Conservation (phyloP, 495 filamentous ascomycete genomes). For the Penicillium bialowiezense region DNA sequence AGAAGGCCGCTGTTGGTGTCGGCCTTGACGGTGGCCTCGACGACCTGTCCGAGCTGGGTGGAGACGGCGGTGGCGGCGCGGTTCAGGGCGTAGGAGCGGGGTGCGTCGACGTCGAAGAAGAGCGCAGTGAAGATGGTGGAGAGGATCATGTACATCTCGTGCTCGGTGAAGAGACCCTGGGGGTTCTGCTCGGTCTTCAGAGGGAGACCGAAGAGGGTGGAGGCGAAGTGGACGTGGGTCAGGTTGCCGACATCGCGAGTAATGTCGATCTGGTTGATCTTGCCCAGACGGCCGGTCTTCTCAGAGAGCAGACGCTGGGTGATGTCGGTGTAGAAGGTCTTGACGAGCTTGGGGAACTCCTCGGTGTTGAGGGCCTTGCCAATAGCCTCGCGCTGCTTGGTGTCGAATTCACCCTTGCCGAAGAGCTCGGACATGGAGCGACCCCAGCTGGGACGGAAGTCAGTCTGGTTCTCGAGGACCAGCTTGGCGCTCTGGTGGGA, state of each 20-base stretch:
- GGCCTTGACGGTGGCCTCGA: slow-evolving; percentile 65
- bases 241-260: slow-evolving; percentile 75
- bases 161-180: slow-evolving; percentile 70
- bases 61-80: slow-evolving; percentile 61
- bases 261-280: slow-evolving; percentile 68
- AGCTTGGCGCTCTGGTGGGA: slow-evolving; percentile 62
- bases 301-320: slow-evolving; percentile 63
- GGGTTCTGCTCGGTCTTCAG: slow-evolving; percentile 67
- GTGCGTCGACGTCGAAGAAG: slow-evolving; percentile 54
- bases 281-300: slow-evolving; percentile 58
- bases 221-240: slow-evolving; percentile 68
- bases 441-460: slow-evolving; percentile 66
- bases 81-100: slow-evolving; percentile 54
- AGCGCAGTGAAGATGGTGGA: slow-evolving; percentile 60
- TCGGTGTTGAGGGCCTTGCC: slow-evolving; percentile 44
- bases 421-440: slow-evolving; percentile 52
- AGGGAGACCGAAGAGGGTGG: slow-evolving; percentile 69
- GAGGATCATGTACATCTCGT: slow-evolving; percentile 76
- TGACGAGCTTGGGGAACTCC: slow-evolving; percentile 49
- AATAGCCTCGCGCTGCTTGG: slow-evolving; percentile 46
- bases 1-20: slow-evolving; percentile 56
- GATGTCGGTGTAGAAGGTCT: slow-evolving; percentile 56
- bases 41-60: slow-evolving; percentile 57
- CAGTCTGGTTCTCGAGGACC: slow-evolving; percentile 57
- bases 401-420: slow-evolving; percentile 47